These are phyloP conservation scores for Ilex asprella DNA, from an alignment of 257 asterid species.

Conservation along the genomic window DNA sequence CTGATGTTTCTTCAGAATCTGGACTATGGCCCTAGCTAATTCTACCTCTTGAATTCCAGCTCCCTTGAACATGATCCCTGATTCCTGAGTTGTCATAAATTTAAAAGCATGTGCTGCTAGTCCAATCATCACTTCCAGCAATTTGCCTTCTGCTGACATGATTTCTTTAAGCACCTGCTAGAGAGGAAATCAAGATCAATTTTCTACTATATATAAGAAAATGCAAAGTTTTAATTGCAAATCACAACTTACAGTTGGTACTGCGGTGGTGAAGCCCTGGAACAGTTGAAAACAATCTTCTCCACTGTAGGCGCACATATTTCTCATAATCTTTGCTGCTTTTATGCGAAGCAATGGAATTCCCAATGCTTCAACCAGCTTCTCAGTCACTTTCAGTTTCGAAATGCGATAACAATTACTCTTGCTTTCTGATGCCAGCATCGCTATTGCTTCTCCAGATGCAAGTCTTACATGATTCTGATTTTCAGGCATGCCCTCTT, in stretches of 20 bases:
- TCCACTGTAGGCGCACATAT: constrained; percentile 64
- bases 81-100: constrained; percentile 44
- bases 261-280: constrained; percentile 46
- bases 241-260: constrained; percentile 50
- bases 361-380: constrained; percentile 51
- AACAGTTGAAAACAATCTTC: constrained; percentile 41
- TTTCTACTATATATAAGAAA: too few species aligned
- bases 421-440: constrained; percentile 65
- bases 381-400: constrained; percentile 32
- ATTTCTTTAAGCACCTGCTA: constrained; percentile 71
- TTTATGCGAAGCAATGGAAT: constrained; percentile 48
- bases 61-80: constrained; percentile 34
- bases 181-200: not conserved
- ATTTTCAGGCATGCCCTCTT: constrained; percentile 26
- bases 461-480: constrained; percentile 42
- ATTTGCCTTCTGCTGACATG: constrained; percentile 60
- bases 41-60: constrained; percentile 41
- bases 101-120: constrained; percentile 64
- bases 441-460: constrained; percentile 89
- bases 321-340: constrained; percentile 65
- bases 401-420: constrained; percentile 40
- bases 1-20: constrained; percentile 36
- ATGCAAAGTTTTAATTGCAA: not conserved
- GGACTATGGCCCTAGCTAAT: constrained; percentile 40
- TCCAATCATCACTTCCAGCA: constrained; percentile 87